Percentiles rank a stretch among this genome's conserved stretches.
phyloP scores from a whole-genome alignment of 1,139 yeast genomes.

The Taphrina communis region DNA sequence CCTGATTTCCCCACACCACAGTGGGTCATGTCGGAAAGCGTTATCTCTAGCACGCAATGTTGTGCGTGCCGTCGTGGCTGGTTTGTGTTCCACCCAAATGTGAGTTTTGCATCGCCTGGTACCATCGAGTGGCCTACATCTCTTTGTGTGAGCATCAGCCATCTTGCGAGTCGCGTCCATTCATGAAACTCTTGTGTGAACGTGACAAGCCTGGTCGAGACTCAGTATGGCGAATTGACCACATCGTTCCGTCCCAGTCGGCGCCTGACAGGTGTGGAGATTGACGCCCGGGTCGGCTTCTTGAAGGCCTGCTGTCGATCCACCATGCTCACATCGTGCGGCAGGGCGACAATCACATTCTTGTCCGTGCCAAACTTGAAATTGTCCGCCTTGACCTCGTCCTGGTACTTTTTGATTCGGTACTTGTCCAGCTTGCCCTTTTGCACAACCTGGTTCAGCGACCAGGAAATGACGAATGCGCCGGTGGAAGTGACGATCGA shows the following conservation, averaged over 20 bases:
- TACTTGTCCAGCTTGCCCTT: conserved; percentile 64
- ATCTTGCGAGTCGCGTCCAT: no score
- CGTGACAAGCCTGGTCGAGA: background rate
- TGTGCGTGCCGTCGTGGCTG: no score
- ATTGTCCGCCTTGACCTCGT: conserved; percentile 69
- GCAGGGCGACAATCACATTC: conserved; percentile 71
- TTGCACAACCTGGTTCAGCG: conserved; percentile 62
- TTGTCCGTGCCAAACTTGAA: conserved; percentile 75
- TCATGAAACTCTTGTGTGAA: no score
- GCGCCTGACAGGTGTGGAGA: conserved; percentile 51
- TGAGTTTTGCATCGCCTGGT: no score
- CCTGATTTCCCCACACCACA: no score
- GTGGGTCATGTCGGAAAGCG: no score
- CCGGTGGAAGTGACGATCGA: conserved; percentile 78
- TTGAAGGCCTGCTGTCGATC: conserved; percentile 64
- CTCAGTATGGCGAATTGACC: conserved; percentile 50
- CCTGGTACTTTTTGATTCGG: conserved; percentile 66
- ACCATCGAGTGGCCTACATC: no score
- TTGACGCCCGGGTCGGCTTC: conserved; percentile 60
- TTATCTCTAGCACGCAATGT: no score
- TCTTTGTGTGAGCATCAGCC: no score
- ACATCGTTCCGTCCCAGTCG: conserved; percentile 49
- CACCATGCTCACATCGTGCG: conserved; percentile 63
- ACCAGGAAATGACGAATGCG: conserved; percentile 82
- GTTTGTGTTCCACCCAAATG: no score